Evolutionary conservation across 345 rosid genomes (phyloP).

Genomic region (Aurinia saxatilis): DNA sequence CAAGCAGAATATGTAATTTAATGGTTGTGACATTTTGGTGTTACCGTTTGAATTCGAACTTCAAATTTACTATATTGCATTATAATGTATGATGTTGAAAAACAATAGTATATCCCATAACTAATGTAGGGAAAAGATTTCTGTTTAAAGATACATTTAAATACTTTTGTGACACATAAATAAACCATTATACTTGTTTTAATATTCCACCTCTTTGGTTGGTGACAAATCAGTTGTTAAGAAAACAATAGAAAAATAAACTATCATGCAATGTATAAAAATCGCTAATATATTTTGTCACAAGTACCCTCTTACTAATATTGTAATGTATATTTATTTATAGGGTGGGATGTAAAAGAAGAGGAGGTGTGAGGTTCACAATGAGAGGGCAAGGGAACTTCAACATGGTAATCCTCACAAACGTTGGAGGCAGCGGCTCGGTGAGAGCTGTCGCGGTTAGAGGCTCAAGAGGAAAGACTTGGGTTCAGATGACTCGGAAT

Average conservation of each 20-base stretch:
- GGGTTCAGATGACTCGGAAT: constrained; percentile 55
- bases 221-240: too few species aligned
- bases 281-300: not conserved
- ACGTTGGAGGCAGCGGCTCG: constrained; percentile 65
- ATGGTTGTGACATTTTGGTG: too few species aligned
- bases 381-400: constrained; percentile 69
- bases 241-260: too few species aligned
- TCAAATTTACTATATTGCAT: too few species aligned
- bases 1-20: too few species aligned
- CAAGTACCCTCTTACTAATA: not conserved
- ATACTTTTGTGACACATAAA: not conserved
- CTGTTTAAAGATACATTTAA: not conserved
- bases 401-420: constrained; percentile 66
- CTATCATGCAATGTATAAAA: too few species aligned
- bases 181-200: too few species aligned
- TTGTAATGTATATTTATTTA: not conserved
- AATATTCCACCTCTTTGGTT: too few species aligned
- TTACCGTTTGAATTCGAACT: too few species aligned
- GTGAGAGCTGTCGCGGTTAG: constrained; percentile 64
- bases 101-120: not conserved
- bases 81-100: too few species aligned
- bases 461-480: constrained; percentile 44
- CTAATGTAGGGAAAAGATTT: not conserved
- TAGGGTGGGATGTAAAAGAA: constrained; percentile 65
- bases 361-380: constrained; percentile 76